Base-by-base conservation (phyloP, 768 basidiomycete species). In the Phallus indusiatus region DNA sequence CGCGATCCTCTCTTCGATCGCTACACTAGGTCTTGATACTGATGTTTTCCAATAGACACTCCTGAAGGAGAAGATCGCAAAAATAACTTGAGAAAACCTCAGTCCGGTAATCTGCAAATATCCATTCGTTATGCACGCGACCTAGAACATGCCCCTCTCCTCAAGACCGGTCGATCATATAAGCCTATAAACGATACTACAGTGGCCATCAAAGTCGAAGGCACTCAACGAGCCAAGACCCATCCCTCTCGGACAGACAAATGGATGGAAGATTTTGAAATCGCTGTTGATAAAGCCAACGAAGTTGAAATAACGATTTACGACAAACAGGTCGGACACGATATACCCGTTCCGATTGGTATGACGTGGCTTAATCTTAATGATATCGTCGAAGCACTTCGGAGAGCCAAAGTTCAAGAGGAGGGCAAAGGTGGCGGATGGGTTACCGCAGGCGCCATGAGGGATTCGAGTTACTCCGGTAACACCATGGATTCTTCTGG, bases 191-290 rank as follows among this genome's bases (percentile, higher is more conserved):
- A 81, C 59, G 96, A 99, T 69, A 95, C 96, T 1, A 82, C 83
- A 68, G 89, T 98, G 47, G 91, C 91, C 35, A 82, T 98, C 74
- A 96, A 97, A 68, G 89, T 98, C 11, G 96, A 99, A 75, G 94
- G 95, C 20, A 93, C 90, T 18, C 90, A 94, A 65, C 80, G 90
- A 14, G 95, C 92, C 5, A 84, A 86, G 59, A 94, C 94, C 0
- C 93, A 95, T 69, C 90, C 92, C 8, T 86, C 93, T 10, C 85
- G 93, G 60, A 96, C 88, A 28, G 96, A 98, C 72, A 85, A 90
- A 49, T 99, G 96, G 96, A 91, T 92, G 69, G 94, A 99, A 72
- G 90, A 94, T 60, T 97, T 98, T 62, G 93, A 95, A 71, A 91
- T 99, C 60, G 79, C 86, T 0, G 90, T 98, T 46, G 95, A 98